phyloP scores from a whole-genome alignment of 176 grass and related monocot species.

The Chrysopogon serrulatus region DNA sequence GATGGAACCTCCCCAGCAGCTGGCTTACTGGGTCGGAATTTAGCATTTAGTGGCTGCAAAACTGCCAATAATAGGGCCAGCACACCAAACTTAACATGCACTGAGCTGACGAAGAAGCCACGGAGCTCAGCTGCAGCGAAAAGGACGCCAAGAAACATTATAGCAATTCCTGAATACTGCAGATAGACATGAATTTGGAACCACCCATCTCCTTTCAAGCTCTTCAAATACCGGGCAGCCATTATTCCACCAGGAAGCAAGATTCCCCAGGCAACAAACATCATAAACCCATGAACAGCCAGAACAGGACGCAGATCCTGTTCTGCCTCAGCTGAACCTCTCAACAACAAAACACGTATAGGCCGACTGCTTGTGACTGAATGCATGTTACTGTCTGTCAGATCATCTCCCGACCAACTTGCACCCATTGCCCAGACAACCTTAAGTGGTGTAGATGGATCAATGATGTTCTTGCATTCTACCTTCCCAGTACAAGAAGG shows the following conservation, averaged over 20 bases:
- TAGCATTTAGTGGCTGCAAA: slow-evolving; percentile 81
- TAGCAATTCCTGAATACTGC: slow-evolving; percentile 75
- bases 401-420: slow-evolving; percentile 53
- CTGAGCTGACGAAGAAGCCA: slow-evolving; percentile 58
- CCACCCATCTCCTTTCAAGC: slow-evolving; percentile 76
- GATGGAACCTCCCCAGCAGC: slow-evolving; percentile 43
- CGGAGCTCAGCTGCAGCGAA: slow-evolving; percentile 70
- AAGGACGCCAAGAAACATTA: slow-evolving; percentile 73
- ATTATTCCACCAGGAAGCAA: slow-evolving; percentile 88
- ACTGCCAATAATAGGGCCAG: slow-evolving; percentile 55
- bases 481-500: slow-evolving; percentile 54
- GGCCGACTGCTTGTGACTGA: slow-evolving; percentile 67
- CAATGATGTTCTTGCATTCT: slow-evolving; percentile 78
- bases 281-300: slow-evolving; percentile 91
- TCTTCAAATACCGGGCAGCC: slow-evolving; percentile 89
- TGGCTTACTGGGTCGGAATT: slow-evolving; percentile 60
- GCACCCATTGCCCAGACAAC: slow-evolving; percentile 94
- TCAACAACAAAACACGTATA: slow-evolving; percentile 54
- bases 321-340: slow-evolving; percentile 72
- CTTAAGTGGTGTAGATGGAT: slow-evolving; percentile 70
- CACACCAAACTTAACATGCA: slow-evolving; percentile 89
- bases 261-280: slow-evolving; percentile 92
- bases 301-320: slow-evolving; percentile 72
- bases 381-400: slow-evolving; percentile 74
- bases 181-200: slow-evolving; percentile 83